Percentiles rank a stretch among this genome's conserved stretches.
Evolutionary conservation across 1,284 basidiomycete species (phyloP).

Genomic region (Cryptococcus sp.): DNA sequence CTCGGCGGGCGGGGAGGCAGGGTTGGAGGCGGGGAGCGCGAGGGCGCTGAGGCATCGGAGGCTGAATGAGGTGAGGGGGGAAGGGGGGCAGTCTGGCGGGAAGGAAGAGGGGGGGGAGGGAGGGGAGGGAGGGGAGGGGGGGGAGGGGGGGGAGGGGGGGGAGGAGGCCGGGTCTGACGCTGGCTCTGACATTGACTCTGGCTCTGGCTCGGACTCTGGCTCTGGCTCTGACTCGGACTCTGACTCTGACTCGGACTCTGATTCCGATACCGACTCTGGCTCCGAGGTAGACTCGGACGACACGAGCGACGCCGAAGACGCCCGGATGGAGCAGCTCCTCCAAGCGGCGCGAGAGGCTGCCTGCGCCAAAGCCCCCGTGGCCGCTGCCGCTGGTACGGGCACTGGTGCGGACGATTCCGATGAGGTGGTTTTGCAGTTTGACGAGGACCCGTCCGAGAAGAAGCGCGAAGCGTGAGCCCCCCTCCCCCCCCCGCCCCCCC

Average conservation of each 20-base stretch:
- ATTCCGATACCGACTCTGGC: slow-evolving; percentile 35
- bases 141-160: not conserved
- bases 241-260: slow-evolving; percentile 40
- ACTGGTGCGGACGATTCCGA: slow-evolving; percentile 30
- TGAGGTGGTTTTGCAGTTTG: slow-evolving; percentile 28
- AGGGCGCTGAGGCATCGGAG: slow-evolving; percentile 17
- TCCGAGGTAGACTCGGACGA: slow-evolving; percentile 16
- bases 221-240: slow-evolving; percentile 12
- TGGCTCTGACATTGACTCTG: slow-evolving; percentile 2
- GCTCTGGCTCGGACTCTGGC: not conserved
- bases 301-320: slow-evolving; percentile 18
- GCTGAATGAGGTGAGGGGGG: slow-evolving; percentile 14
- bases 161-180: not conserved
- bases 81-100: slow-evolving; percentile 2
- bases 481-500: too few relatives aligned
- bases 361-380: slow-evolving; percentile 35
- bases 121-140: not conserved
- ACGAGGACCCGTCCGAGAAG: slow-evolving; percentile 45
- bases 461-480: slow-evolving; percentile 44
- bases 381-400: not conserved
- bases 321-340: slow-evolving; percentile 41
- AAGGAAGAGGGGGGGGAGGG: slow-evolving; percentile 8
- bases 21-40: slow-evolving; percentile 15
- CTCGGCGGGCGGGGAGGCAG: not conserved
- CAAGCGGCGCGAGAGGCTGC: slow-evolving; percentile 59